Evolutionary conservation across 208 protist species (phyloP).

Genomic region (Crithidia fasciculata): DNA sequence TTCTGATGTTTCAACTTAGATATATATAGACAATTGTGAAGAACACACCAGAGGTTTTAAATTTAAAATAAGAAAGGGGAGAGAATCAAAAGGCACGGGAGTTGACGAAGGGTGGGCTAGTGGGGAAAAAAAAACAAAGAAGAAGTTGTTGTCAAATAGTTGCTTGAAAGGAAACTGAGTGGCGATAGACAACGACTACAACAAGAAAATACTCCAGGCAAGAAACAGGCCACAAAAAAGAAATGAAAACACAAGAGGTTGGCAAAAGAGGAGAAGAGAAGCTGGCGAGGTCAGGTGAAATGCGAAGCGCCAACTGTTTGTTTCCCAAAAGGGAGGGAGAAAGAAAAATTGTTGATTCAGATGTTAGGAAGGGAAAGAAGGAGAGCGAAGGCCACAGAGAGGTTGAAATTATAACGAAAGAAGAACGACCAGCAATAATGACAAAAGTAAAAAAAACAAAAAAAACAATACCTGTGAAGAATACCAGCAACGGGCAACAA

Average conservation of each 20-base stretch:
- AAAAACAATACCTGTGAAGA: neutral
- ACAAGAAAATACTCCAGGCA: too few species aligned
- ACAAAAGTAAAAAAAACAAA: neutral
- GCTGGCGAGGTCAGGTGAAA: too few species aligned
- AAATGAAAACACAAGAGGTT: too few species aligned
- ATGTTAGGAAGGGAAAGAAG: neutral
- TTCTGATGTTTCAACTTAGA: neutral
- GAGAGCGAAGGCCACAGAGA: constrained; percentile 10
- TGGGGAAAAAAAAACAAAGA: too few species aligned
- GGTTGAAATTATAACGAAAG: neutral
- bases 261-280: too few species aligned
- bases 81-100: neutral
- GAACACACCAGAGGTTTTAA: neutral
- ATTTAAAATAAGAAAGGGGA: neutral
- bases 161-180: too few species aligned
- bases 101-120: too few species aligned
- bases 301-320: too few species aligned
- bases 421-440: neutral
- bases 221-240: too few species aligned
- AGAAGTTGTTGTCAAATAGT: too few species aligned
- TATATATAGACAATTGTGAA: neutral
- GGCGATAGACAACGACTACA: too few species aligned
- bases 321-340: neutral
- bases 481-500: too few species aligned
- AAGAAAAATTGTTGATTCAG: neutral